Percentiles rank a stretch among this genome's conserved stretches.
phyloP scores from a whole-genome alignment of 2,329 filamentous ascomycete genomes.

The Fusarium dlaminii region DNA sequence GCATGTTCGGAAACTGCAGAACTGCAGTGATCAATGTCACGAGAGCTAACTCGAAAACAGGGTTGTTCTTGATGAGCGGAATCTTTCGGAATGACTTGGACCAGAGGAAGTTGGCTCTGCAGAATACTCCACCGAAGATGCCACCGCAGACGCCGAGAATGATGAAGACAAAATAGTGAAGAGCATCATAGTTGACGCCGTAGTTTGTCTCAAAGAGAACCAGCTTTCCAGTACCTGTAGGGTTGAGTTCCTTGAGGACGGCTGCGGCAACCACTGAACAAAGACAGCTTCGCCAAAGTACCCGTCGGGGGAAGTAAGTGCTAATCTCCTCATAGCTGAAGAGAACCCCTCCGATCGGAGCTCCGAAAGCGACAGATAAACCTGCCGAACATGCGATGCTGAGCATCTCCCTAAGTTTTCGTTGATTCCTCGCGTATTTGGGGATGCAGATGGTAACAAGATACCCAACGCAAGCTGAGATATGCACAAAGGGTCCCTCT shows the following conservation, averaged over 20 bases:
- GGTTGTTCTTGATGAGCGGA: slow-evolving; percentile 2
- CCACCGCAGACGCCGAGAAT: slow-evolving; percentile 23
- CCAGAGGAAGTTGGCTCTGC: slow-evolving; percentile 19
- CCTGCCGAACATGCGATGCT: slow-evolving; percentile 23
- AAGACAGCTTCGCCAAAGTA: slow-evolving; percentile 22
- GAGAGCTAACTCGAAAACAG: slow-evolving; percentile 12
- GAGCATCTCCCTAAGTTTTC: slow-evolving; percentile 25
- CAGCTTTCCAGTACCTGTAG: slow-evolving; percentile 20
- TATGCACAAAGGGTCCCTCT: slow-evolving; percentile 27
- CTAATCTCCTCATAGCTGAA: slow-evolving; percentile 35
- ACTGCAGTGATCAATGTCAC: slow-evolving; percentile 10
- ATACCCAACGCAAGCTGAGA: slow-evolving; percentile 28
- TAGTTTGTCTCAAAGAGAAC: slow-evolving; percentile 33
- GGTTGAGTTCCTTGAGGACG: slow-evolving; percentile 23
- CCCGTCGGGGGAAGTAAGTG: slow-evolving; percentile 24
- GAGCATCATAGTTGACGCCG: slow-evolving; percentile 18
- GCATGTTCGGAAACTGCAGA: slow-evolving; percentile 13
- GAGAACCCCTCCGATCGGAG: slow-evolving; percentile 21
- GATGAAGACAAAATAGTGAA: slow-evolving; percentile 20
- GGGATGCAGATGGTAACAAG: slow-evolving; percentile 7
- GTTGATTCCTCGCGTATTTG: slow-evolving; percentile 17
- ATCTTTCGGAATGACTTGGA: slow-evolving; percentile 20
- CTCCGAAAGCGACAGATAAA: slow-evolving; percentile 22
- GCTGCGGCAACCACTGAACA: slow-evolving; percentile 23
- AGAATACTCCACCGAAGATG: slow-evolving; percentile 16